Evolutionary conservation across 192 early-diverging fungal genomes (phyloP), one percentile per base, ranked within the genome.

Genomic region (Endogone sp.): DNA sequence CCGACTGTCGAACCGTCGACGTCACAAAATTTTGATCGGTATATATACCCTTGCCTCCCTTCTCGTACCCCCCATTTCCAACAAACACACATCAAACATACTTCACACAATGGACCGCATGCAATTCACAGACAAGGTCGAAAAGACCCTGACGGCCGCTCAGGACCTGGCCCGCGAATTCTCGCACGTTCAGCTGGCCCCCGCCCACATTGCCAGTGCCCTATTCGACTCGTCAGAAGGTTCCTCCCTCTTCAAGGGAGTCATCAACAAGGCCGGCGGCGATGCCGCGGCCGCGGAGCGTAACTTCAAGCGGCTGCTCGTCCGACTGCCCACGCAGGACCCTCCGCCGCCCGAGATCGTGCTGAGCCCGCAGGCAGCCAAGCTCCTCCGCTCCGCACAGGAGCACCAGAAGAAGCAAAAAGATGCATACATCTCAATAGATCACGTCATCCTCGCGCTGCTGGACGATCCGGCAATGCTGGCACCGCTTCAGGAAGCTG

Each of bases 391-490:
- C 3, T 79, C 83, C 65, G 94, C 97, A 23, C 88, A 95, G 71
- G 89, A 90, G 56, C 79, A 93, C 57, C 87, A 91, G 75, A 93
- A 94, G 70, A 80, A 82, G 28, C 94, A 96, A 79, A 93, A 93
- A 68, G 96, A 99, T 71, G 87, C 91, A 4, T 92, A 90, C 72
- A 81, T 99, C 49, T 88, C 92, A 4, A 80, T 97, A 21, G 94
- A 98, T 75, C 95, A 96, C 63, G 56, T 99, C 25, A 85, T 97
- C n/a, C 80, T 90, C 3, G 97, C 96, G 0, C 78, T 96, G 62
- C 70, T 85, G 4, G 93, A 95, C 26, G 85, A 90, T 37, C 70
- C 74, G n/a, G 85, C 91, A 0, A 79, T 83, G 8, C 64, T 79
- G 37, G 81, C 87, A 30, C 77, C 84, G 25, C 81, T 99, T 29